Evolutionary conservation across 345 rosid genomes (phyloP).

Genomic region (Moringa oleifera): DNA sequence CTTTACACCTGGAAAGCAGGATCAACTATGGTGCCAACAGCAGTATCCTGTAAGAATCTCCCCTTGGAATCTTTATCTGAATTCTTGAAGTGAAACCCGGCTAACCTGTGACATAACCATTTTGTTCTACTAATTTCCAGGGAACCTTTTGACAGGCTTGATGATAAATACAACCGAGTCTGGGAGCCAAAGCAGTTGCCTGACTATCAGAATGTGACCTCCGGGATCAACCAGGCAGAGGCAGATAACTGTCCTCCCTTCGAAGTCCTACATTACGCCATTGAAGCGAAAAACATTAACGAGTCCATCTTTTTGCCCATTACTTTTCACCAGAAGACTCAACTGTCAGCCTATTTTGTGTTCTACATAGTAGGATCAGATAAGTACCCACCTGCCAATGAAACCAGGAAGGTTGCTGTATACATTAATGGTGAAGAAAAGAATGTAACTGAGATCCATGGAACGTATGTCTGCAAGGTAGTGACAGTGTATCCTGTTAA

Average conservation of each 20-base stretch:
- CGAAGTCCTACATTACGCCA: neutral
- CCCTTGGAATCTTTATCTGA: no score
- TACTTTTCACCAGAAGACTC: neutral
- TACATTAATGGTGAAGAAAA: neutral
- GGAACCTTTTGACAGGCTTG: no score
- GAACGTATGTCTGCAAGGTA: neutral
- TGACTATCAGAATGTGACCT: no score
- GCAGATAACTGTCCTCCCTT: slow-evolving; percentile 5
- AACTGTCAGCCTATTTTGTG: neutral
- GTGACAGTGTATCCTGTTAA: neutral
- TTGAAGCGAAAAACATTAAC: neutral
- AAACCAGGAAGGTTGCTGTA: neutral
- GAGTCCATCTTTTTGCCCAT: neutral
- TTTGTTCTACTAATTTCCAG: no score
- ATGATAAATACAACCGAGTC: no score
- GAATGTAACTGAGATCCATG: neutral
- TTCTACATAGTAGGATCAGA: neutral
- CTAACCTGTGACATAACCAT: no score
- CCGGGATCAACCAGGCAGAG: no score
- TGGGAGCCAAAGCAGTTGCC: no score
- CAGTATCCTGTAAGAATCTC: no score
- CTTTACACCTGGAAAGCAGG: no score
- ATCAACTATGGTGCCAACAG: no score
- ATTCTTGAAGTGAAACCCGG: no score
- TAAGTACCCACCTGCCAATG: neutral